Evolutionary conservation across 345 rosid species (phyloP).

Genomic region (Salix suchowensis): DNA sequence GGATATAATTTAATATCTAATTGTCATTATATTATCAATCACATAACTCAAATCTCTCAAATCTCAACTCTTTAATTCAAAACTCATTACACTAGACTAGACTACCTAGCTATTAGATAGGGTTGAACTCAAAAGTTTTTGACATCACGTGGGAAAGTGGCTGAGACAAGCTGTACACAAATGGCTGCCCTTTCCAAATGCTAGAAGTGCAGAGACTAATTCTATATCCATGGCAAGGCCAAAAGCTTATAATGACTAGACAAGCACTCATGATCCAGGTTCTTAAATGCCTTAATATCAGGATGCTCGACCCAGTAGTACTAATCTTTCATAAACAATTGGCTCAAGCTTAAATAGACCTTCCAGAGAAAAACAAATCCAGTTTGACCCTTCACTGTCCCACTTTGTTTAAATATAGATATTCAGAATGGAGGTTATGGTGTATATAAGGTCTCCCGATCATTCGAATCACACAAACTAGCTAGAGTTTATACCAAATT

Average conservation of each 20-base stretch:
- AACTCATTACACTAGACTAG: too few species aligned
- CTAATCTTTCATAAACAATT: neutral
- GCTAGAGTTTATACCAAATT: neutral
- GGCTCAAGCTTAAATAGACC: neutral
- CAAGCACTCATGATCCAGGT: neutral
- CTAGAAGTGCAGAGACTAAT: neutral
- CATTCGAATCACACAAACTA: neutral
- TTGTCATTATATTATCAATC: too few species aligned
- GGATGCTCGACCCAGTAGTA: neutral
- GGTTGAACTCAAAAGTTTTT: neutral
- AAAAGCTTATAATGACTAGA: neutral
- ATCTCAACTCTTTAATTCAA: too few species aligned
- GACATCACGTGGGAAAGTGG: neutral
- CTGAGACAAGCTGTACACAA: neutral
- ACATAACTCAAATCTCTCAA: fast-evolving
- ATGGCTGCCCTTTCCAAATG: neutral
- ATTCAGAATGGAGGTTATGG: neutral
- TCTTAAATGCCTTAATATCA: neutral
- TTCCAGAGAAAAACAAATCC: neutral
- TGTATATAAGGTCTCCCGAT: neutral
- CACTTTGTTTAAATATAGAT: neutral
- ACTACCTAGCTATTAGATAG: too few species aligned
- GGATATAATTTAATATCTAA: too few species aligned
- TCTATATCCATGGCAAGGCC: neutral
- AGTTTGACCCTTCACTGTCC: neutral